Conservation (phyloP, 495 filamentous ascomycete species). For the Achaetomiella virescens region DNA sequence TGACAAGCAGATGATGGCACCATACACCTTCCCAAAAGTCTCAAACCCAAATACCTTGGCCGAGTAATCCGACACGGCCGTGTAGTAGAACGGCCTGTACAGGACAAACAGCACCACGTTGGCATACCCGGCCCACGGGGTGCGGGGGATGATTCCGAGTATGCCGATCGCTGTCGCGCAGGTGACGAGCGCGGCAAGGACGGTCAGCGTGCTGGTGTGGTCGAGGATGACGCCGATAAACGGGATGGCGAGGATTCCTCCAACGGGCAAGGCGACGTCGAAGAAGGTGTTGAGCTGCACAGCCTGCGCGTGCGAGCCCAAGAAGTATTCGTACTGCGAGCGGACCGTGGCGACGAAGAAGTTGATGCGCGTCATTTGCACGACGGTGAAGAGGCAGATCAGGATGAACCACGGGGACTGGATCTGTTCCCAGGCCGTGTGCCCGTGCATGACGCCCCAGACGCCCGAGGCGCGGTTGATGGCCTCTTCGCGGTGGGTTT, state of each 20-base stretch:
- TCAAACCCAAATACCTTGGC: slow-evolving; percentile 96
- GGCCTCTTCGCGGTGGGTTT: slow-evolving; percentile 47
- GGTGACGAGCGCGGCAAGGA: slow-evolving; percentile 66
- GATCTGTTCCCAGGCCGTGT: slow-evolving; percentile 68
- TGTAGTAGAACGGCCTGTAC: slow-evolving; percentile 73
- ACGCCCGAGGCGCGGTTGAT: slow-evolving; percentile 64
- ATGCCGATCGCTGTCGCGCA: slow-evolving; percentile 72
- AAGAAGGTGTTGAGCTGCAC: slow-evolving; percentile 75
- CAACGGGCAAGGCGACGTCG: slow-evolving; percentile 80
- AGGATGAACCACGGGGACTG: slow-evolving; percentile 78
- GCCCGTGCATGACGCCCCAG: slow-evolving; percentile 83
- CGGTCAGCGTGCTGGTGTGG: slow-evolving; percentile 62
- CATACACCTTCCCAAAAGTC: slow-evolving; percentile 94
- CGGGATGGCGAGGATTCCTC: slow-evolving; percentile 76
- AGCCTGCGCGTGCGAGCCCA: slow-evolving; percentile 54
- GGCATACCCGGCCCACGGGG: slow-evolving; percentile 63
- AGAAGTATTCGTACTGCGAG: slow-evolving; percentile 74
- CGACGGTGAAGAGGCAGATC: slow-evolving; percentile 78
- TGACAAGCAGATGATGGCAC: slow-evolving; percentile 83
- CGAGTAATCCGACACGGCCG: slow-evolving; percentile 72
- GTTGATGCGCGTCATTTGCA: slow-evolving; percentile 94
- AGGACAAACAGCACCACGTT: slow-evolving; percentile 76
- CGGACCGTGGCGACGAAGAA: slow-evolving; percentile 93
- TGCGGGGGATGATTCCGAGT: slow-evolving; percentile 62
- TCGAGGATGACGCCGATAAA: slow-evolving; percentile 86